A percentile compares a stretch with the other conserved stretches of the same genome.
Evolutionary conservation across 2,329 filamentous ascomycete genomes (phyloP).

Genomic region (Onygenales sp.): DNA sequence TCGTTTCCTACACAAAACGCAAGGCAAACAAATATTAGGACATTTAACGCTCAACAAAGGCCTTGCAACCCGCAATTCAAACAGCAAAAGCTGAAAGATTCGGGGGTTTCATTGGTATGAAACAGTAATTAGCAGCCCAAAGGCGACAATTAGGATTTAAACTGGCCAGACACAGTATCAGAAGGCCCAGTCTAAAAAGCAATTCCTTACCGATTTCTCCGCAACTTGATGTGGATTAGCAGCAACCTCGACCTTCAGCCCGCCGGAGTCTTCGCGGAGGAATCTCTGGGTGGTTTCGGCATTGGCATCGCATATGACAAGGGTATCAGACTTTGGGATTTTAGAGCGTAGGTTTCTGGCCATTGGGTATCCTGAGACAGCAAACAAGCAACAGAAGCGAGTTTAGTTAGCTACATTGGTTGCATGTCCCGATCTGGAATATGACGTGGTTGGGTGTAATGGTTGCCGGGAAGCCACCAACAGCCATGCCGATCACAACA

Average conservation of each 20-base stretch:
- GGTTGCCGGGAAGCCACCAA: background rate
- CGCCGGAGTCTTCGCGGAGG: slow-evolving; percentile 40
- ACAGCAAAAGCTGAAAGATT: background rate
- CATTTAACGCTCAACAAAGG: slow-evolving; percentile 6
- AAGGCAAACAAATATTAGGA: slow-evolving; percentile 9
- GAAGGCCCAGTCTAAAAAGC: slow-evolving; percentile 9
- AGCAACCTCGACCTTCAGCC: slow-evolving; percentile 46
- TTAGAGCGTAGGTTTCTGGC: slow-evolving; percentile 61
- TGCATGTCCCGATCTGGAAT: slow-evolving; percentile 9
- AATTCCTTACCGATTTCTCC: slow-evolving; percentile 52
- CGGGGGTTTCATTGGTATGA: too few relatives aligned
- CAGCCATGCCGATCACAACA: background rate
- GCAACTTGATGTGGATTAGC: slow-evolving; percentile 52
- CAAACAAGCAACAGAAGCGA: background rate
- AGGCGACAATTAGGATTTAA: slow-evolving; percentile 5
- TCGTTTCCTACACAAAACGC: slow-evolving; percentile 54
- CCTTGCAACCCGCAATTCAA: background rate
- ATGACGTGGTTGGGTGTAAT: slow-evolving; percentile 1
- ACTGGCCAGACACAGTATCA: background rate
- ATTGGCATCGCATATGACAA: slow-evolving; percentile 60
- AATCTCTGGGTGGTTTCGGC: slow-evolving; percentile 47
- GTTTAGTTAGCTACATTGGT: slow-evolving; percentile 7
- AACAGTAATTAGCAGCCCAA: background rate
- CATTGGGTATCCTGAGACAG: slow-evolving; percentile 57
- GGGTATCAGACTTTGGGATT: slow-evolving; percentile 51